A percentile compares a stretch with the other conserved stretches of the same genome.
These are phyloP conservation scores for Ophiocordyceps camponoti-floridani DNA, from an alignment of 2,329 filamentous ascomycete species.

Conservation along the genomic window DNA sequence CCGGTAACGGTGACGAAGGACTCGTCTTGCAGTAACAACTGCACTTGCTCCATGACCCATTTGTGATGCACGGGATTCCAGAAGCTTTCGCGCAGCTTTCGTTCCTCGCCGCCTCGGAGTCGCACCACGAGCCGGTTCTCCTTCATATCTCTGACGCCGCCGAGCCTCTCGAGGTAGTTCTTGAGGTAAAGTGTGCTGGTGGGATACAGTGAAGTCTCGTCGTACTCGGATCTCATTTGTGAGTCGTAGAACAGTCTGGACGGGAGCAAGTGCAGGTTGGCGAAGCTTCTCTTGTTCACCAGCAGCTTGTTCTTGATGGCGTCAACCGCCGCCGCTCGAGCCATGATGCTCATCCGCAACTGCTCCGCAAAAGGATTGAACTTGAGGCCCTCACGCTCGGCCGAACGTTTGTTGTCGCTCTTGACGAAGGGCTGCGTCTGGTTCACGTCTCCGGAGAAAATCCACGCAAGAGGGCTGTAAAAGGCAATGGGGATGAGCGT, in stretches of 20 bases:
- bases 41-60: conserved; percentile 17
- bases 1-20: conserved; percentile 14
- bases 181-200: conserved; percentile 10
- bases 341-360: conserved; percentile 18
- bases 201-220: conserved; percentile 8
- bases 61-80: conserved; percentile 20
- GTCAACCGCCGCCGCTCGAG: conserved; percentile 14
- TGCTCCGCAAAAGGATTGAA: conserved; percentile 16
- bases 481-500: conserved; percentile 25
- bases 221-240: conserved; percentile 18
- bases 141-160: conserved; percentile 3
- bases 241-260: conserved; percentile 22
- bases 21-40: conserved; percentile 12
- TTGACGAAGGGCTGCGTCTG: conserved; percentile 25
- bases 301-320: conserved; percentile 15
- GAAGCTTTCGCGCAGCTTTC: conserved; percentile 14
- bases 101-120: conserved; percentile 10
- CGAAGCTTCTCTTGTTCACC: conserved; percentile 19
- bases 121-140: conserved; percentile 20
- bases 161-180: conserved; percentile 11
- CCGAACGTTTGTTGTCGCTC: conserved; percentile 6
- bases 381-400: conserved; percentile 5
- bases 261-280: conserved; percentile 20
- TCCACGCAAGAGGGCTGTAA: conserved; percentile 23
- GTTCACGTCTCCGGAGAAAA: conserved; percentile 26